Base-by-base conservation (phyloP, 192 early-diverging fungal genomes). In the Coemansia sp. region DNA sequence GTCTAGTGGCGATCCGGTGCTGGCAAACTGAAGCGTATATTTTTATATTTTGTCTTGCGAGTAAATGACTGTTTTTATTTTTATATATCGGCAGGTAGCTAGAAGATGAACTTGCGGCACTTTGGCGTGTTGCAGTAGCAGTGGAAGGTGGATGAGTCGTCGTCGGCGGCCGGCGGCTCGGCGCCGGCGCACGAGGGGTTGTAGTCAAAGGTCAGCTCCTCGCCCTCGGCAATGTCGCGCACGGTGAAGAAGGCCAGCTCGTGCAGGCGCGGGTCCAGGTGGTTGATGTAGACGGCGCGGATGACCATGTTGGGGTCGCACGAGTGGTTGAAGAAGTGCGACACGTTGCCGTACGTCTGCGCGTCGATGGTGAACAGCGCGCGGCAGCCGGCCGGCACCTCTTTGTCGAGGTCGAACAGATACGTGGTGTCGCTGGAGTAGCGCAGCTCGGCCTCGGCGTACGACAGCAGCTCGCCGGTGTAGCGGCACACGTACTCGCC, bases 201-300 rank as follows among this genome's bases (percentile, higher is more conserved):
- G 75, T 99, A 99, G 73, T 99, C 95, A 71, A 98, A 99, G 1
- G 93, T 94, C 25, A 99, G 60, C 65, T 99, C 97, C 38, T 88
- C 83, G 5, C 87, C 88, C 19, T 60, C 68, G 3, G 64, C 66
- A 6, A 99, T 80, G 41, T 86, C 77, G 32, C 81, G 80, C 30
- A 79, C 74, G 26, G 97, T 85, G 51, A 99, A 99, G 31, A 99
- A 93, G 23, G 94, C 97, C 43, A 99, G 91, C 28, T 95, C 83
- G 34, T 89, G 82, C 10, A 76, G 22, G 15, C 83, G 82, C 17
- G 83, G 79, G 0, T 90, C 90, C 61, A 96, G 91, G 46, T 97
- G 91, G 34, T 88, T 74, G 35, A 86, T 88, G 28, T 70, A 77
- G 17, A 66, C 67, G 20, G 55, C 58, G 17, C 55, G 55, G 42